Percentiles rank a stretch among this genome's conserved stretches.
phyloP scores from a whole-genome alignment of 495 filamentous ascomycete species.

The Penicillium ucsense region DNA sequence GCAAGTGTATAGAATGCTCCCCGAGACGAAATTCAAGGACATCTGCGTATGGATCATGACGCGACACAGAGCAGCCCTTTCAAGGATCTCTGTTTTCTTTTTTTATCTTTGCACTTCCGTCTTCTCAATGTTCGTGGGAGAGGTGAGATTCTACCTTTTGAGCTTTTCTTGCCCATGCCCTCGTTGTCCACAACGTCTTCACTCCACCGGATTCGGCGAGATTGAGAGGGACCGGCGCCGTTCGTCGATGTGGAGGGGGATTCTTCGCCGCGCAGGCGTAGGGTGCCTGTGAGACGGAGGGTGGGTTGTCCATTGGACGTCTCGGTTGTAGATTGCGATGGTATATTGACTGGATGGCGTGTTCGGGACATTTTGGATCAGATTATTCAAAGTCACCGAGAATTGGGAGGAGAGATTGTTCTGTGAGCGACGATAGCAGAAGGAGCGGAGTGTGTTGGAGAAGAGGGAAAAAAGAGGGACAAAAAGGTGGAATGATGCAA shows the following conservation, averaged over 20 bases:
- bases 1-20: neutral
- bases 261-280: constrained; percentile 31
- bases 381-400: too few relatives aligned
- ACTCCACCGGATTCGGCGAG: constrained; percentile 71
- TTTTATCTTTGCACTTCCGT: too few relatives aligned
- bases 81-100: too few relatives aligned
- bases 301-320: constrained; percentile 8
- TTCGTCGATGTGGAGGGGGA: neutral
- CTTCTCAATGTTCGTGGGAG: neutral
- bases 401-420: neutral
- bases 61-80: too few relatives aligned
- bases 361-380: constrained; percentile 21
- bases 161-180: constrained; percentile 83
- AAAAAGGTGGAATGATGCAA: constrained; percentile 1
- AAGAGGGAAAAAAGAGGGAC: neutral
- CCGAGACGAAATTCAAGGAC: too few relatives aligned
- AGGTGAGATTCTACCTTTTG: constrained; percentile 57
- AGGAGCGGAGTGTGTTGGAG: neutral
- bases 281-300: constrained; percentile 15
- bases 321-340: constrained; percentile 11
- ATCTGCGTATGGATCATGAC: too few relatives aligned
- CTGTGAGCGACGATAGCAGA: neutral
- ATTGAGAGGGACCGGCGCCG: constrained; percentile 8
- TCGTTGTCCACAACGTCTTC: constrained; percentile 95
- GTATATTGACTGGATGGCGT: constrained; percentile 14